These are phyloP conservation scores for Ceratopteris richardii DNA, from an alignment of 75 land plant species.

Conservation along the genomic window DNA sequence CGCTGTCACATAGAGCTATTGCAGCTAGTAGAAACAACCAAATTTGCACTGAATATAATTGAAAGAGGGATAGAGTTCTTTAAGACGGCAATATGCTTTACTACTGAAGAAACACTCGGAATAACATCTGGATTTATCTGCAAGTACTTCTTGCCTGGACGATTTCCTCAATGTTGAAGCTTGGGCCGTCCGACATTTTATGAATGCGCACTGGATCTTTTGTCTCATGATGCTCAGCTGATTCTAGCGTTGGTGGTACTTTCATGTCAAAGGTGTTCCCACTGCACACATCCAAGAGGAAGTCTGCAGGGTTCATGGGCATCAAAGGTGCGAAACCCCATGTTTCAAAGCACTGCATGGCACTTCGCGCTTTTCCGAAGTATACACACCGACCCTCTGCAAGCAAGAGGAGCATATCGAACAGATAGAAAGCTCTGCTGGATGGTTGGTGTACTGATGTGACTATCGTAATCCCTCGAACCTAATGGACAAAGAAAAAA, in stretches of 20 bases:
- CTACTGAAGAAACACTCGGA: too few species aligned
- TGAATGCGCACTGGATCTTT: too few species aligned
- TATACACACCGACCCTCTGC: constrained; percentile 29
- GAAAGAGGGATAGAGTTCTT: too few species aligned
- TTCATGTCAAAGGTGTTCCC: constrained; percentile 25
- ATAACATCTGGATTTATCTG: too few species aligned
- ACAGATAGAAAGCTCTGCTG: constrained; percentile 34
- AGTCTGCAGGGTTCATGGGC: constrained; percentile 38
- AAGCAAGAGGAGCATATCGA: constrained; percentile 21
- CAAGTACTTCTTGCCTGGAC: too few species aligned
- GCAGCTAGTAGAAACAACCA: too few species aligned
- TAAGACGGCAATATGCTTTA: too few species aligned
- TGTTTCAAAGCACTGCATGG: constrained; percentile 28
- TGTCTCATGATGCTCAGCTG: too few species aligned
- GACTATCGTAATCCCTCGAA: constrained; percentile 17
- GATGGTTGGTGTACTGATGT: constrained; percentile 30
- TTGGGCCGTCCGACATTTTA: too few species aligned
- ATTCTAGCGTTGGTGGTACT: constrained; percentile 14
- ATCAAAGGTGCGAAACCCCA: constrained; percentile 23
- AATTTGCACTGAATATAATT: too few species aligned
- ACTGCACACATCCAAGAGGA: constrained; percentile 30
- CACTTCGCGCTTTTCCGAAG: constrained; percentile 12
- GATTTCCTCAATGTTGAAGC: too few species aligned
- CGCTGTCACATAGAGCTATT: too few species aligned
- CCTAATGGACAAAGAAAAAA: background rate